phyloP scores from a whole-genome alignment of 768 basidiomycete genomes.

The Megacollybia marginata region DNA sequence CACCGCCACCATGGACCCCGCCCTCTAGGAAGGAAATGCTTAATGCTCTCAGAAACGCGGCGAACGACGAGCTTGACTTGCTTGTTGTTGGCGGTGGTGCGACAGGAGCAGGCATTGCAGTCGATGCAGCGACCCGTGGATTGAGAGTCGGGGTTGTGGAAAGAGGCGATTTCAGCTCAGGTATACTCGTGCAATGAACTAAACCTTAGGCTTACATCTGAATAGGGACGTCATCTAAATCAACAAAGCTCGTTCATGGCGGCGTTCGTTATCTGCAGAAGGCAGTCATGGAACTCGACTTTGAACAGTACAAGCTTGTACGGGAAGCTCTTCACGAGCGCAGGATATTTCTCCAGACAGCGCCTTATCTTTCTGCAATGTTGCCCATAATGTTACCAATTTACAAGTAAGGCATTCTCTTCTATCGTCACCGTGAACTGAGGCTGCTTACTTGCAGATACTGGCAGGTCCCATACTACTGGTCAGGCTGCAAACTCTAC shows the following conservation, averaged over 20 bases:
- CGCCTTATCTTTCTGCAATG: slow-evolving; percentile 88
- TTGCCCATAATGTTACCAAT: slow-evolving; percentile 96
- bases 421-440: background rate
- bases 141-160: slow-evolving; percentile 92
- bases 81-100: slow-evolving; percentile 91
- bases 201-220: background rate
- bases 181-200: slow-evolving; percentile 25
- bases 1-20: slow-evolving; percentile 75
- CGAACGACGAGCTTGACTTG: slow-evolving; percentile 63
- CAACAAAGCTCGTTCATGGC: slow-evolving; percentile 97
- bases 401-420: slow-evolving; percentile 59
- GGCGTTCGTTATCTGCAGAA: slow-evolving; percentile 98
- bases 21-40: slow-evolving; percentile 65
- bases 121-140: slow-evolving; percentile 90
- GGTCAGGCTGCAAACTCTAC: slow-evolving; percentile 92
- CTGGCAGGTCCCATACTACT: slow-evolving; percentile 98
- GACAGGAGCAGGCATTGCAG: slow-evolving; percentile 92
- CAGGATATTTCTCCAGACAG: slow-evolving; percentile 88
- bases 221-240: slow-evolving; percentile 90
- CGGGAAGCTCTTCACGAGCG: slow-evolving; percentile 92
- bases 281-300: slow-evolving; percentile 91
- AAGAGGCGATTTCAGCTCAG: slow-evolving; percentile 84
- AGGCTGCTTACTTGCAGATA: slow-evolving; percentile 40
- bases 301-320: slow-evolving; percentile 95
- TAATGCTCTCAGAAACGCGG: slow-evolving; percentile 34